These are phyloP conservation scores for Xylariaceae sp. DNA, from an alignment of 2,329 filamentous ascomycete species.

Conservation along the genomic window DNA sequence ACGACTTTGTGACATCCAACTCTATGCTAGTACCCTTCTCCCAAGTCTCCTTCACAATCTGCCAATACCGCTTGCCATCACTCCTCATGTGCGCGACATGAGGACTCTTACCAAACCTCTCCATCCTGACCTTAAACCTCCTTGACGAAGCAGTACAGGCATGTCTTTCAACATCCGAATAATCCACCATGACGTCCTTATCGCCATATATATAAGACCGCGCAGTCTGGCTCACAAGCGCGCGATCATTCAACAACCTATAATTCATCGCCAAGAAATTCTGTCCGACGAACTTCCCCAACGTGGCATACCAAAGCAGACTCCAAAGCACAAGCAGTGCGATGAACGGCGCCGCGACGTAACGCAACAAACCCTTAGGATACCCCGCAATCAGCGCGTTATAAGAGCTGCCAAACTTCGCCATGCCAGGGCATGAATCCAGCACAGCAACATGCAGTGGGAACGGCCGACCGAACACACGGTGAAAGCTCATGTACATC, in stretches of 20 bases:
- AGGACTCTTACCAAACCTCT: constrained; percentile 43
- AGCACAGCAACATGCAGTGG: constrained; percentile 43
- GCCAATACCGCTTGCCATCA: constrained; percentile 50
- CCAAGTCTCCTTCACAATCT: constrained; percentile 44
- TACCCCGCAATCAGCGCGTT: constrained; percentile 37
- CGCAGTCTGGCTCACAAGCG: constrained; percentile 37
- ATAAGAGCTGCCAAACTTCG: constrained; percentile 36
- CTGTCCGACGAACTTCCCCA: constrained; percentile 30
- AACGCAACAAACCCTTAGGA: constrained; percentile 28
- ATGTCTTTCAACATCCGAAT: constrained; percentile 45
- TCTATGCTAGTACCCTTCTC: constrained; percentile 22
- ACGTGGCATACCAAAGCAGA: constrained; percentile 31
- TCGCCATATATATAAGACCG: constrained; percentile 51
- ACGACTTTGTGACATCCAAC: constrained; percentile 1
- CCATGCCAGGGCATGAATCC: constrained; percentile 48
- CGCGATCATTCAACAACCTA: constrained; percentile 35
- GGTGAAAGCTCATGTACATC: constrained; percentile 35
- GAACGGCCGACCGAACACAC: constrained; percentile 27
- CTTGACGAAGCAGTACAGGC: constrained; percentile 37
- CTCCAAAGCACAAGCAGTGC: constrained; percentile 31
- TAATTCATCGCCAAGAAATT: constrained; percentile 33
- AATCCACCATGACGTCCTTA: constrained; percentile 45
- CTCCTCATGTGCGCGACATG: constrained; percentile 49
- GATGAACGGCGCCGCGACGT: constrained; percentile 32
- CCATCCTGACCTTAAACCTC: constrained; percentile 41